Base-by-base conservation (phyloP, 2,329 filamentous ascomycete species). In the Colletotrichum musae region DNA sequence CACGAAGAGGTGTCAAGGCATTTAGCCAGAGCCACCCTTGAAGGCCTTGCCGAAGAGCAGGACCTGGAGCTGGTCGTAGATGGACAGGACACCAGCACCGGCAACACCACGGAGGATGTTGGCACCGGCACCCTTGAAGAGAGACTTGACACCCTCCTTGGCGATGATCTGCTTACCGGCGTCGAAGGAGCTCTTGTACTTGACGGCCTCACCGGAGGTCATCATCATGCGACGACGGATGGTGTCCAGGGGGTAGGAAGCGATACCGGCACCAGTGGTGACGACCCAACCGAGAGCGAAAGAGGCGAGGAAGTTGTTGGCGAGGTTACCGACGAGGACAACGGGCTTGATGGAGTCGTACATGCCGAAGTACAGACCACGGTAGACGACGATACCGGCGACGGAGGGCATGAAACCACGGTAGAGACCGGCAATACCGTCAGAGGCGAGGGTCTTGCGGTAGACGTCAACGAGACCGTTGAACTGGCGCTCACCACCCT, bases 151-250 rank as follows among this genome's bases (percentile, higher is more conserved):
- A 91, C 96, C 96, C 91, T 98, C 96, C 88, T 93, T 94, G 88
- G 95, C 95, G 81, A 98, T 85, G 83, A 99, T 99, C 92, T 98
- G 94, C 86, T 89, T 90, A 86, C 91, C 95, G 83, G 96, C 96
- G 87, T 99, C 96, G 80, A 98, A 80, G 77, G 96, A 97, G 84
- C 91, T 93, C 86, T 93, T 94, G 94, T 99, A 99, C 94, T 99
- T 99, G 92, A 99, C 96, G 89, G 96, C 96, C 94, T 97, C 88
- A 87, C 90, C 89, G 75, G 88, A 92, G 80, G 96, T 99, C 96
- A 99, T 99, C 96, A 99, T 99, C 96, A 99, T 99, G 89, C 96
- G 96, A 92, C 96, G 95, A 91, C 96, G 96, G 90, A 99, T 94
- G 83, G 96, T 99, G 88, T 99, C 96, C 83, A 99, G 94, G 89